Percentiles rank a stretch among this genome's conserved stretches.
Evolutionary conservation across 768 basidiomycete genomes (phyloP).

Genomic region (Clavaria fumosa): DNA sequence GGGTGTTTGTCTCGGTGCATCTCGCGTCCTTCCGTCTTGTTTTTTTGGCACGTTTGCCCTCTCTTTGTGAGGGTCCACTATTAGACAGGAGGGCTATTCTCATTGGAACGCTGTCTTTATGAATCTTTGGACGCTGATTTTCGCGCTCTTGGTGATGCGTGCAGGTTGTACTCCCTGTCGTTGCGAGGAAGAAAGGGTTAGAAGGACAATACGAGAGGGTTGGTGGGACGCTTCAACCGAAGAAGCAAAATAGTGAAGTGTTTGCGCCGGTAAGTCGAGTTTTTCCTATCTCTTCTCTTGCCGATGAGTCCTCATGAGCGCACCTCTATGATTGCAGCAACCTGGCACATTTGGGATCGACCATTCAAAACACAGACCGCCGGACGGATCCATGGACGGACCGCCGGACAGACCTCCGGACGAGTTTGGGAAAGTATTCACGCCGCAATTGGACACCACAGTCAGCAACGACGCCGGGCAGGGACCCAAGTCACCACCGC

Average conservation of each 20-base stretch:
- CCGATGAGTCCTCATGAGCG: too few species aligned
- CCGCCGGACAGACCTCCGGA: slow-evolving; percentile 46
- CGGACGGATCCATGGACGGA: slow-evolving; percentile 29
- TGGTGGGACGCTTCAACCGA: slow-evolving; percentile 51
- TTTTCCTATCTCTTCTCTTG: slow-evolving; percentile 3
- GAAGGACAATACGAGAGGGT: slow-evolving; percentile 53
- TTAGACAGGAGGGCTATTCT: too few species aligned
- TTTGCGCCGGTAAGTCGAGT: slow-evolving; percentile 25
- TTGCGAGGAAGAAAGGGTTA: slow-evolving; percentile 70
- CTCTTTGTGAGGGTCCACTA: too few species aligned
- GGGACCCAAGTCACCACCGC: too few species aligned
- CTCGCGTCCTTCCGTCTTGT: too few species aligned
- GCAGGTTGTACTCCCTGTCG: slow-evolving; percentile 72
- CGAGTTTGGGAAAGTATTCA: slow-evolving; percentile 53
- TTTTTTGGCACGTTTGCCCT: too few species aligned
- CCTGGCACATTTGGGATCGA: slow-evolving; percentile 77
- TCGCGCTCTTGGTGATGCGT: slow-evolving; percentile 8
- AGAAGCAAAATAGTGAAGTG: slow-evolving; percentile 28
- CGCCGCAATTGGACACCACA: too few species aligned
- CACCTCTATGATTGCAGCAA: slow-evolving; percentile 46
- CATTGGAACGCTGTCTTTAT: too few species aligned
- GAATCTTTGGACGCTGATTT: too few species aligned
- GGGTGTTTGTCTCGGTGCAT: slow-evolving; percentile 16
- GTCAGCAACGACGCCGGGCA: too few species aligned
- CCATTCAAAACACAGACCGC: slow-evolving; percentile 48